phyloP scores from a whole-genome alignment of 78 protist genomes.

The Dictyostelium capitatum region DNA sequence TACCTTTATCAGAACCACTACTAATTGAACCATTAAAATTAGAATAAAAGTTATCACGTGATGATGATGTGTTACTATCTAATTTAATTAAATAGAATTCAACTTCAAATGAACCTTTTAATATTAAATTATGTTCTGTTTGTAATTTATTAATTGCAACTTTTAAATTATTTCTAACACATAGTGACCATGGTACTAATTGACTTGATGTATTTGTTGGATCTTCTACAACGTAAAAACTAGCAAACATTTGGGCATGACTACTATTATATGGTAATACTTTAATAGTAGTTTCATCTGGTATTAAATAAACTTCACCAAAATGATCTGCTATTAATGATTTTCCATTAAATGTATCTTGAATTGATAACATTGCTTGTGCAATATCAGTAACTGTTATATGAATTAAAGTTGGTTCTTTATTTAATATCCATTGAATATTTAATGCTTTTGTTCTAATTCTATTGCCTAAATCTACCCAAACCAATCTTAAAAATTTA shows the following conservation, averaged over 20 bases:
- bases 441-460: conserved; percentile 29
- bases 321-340: not conserved
- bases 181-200: not conserved
- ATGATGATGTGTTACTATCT: not conserved
- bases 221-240: not conserved
- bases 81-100: conserved; percentile 38
- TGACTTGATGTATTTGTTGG: not conserved
- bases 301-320: conserved; percentile 53
- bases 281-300: conserved; percentile 6
- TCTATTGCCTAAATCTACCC: conserved; percentile 34
- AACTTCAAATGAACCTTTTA: conserved; percentile 70
- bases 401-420: not conserved
- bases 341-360: not conserved
- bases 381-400: conserved; percentile 30
- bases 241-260: conserved; percentile 33
- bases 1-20: not conserved
- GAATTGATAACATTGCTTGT: conserved; percentile 1
- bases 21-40: not conserved
- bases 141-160: not conserved
- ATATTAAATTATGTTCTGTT: no score
- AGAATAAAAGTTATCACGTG: not conserved
- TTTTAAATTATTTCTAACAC: conserved; percentile 14
- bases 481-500: conserved; percentile 24
- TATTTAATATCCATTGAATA: conserved; percentile 5
- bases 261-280: not conserved